A percentile compares a stretch with the other conserved stretches of the same genome.
Conservation (phyloP, 768 basidiomycete genomes). For the Rhodotorula kratochvilovae region DNA sequence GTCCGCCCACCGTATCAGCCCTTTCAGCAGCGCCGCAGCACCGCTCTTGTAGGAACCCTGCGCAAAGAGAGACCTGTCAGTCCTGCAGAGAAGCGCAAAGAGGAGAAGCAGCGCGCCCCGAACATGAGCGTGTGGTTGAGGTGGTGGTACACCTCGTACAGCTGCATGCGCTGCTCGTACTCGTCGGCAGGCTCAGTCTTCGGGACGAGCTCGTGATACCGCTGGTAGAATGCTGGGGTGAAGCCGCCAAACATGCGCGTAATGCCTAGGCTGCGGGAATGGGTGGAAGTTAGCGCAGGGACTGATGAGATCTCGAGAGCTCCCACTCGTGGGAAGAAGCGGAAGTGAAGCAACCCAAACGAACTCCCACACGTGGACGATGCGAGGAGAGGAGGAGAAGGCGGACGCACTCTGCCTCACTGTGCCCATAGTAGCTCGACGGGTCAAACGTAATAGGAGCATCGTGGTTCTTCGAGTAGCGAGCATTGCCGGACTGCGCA, state of each 20-base stretch:
- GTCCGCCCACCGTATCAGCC: conserved; percentile 6
- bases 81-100: neutral
- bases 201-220: conserved; percentile 40
- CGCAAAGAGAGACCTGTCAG: neutral
- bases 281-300: neutral
- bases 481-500: conserved; percentile 45
- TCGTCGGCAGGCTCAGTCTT: conserved; percentile 5
- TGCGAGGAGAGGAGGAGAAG: neutral
- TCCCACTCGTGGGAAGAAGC: too few relatives aligned
- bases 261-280: conserved; percentile 43
- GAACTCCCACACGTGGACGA: too few relatives aligned
- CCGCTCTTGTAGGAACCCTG: conserved; percentile 10
- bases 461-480: conserved; percentile 36
- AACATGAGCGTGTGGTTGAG: conserved; percentile 18
- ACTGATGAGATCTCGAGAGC: neutral
- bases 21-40: neutral
- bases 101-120: neutral
- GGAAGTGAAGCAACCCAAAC: too few relatives aligned
- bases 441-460: conserved; percentile 46
- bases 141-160: conserved; percentile 18
- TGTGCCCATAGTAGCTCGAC: conserved; percentile 40
- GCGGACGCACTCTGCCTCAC: conserved; percentile 12
- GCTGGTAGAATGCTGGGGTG: conserved; percentile 44
- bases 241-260: conserved; percentile 49
- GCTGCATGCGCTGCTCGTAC: conserved; percentile 14